These are phyloP conservation scores for Salix udensis DNA, from an alignment of 345 rosid genomes.

Conservation along the genomic window DNA sequence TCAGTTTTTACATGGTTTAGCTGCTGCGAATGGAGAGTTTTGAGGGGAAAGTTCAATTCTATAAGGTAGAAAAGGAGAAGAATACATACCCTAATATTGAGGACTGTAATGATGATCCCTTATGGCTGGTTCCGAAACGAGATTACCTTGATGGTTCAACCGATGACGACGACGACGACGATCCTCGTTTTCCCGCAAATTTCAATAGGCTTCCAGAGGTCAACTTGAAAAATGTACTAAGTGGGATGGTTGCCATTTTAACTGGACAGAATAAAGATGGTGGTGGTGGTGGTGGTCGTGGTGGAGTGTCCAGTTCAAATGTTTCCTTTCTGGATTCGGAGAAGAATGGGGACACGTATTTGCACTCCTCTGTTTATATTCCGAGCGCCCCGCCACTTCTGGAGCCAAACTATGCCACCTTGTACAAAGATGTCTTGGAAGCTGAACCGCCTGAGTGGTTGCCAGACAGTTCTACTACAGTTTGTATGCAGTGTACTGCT, in stretches of 20 bases:
- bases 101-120: background rate
- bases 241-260: conserved; percentile 72
- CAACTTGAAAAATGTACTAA: conserved; percentile 73
- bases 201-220: conserved; percentile 50
- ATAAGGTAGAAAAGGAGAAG: conserved; percentile 11
- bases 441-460: conserved; percentile 96
- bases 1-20: background rate
- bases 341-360: conserved; percentile 66
- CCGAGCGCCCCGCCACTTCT: conserved; percentile 96
- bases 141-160: conserved; percentile 44
- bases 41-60: conserved; percentile 15
- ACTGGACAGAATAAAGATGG: conserved; percentile 59
- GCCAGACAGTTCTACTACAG: conserved; percentile 72
- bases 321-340: conserved; percentile 70
- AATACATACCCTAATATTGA: conserved; percentile 21
- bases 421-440: conserved; percentile 68
- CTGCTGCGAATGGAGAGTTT: conserved; percentile 17
- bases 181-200: conserved; percentile 17
- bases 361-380: conserved; percentile 85
- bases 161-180: conserved; percentile 54
- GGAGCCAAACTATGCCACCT: conserved; percentile 48
- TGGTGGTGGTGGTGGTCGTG: background rate
- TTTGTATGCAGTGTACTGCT: conserved; percentile 77
- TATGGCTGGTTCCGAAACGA: conserved; percentile 10
- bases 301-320: conserved; percentile 52